Percentiles rank a stretch among this genome's conserved stretches.
phyloP scores from a whole-genome alignment of 2,329 filamentous ascomycete species.

The Exophiala oligosperma region DNA sequence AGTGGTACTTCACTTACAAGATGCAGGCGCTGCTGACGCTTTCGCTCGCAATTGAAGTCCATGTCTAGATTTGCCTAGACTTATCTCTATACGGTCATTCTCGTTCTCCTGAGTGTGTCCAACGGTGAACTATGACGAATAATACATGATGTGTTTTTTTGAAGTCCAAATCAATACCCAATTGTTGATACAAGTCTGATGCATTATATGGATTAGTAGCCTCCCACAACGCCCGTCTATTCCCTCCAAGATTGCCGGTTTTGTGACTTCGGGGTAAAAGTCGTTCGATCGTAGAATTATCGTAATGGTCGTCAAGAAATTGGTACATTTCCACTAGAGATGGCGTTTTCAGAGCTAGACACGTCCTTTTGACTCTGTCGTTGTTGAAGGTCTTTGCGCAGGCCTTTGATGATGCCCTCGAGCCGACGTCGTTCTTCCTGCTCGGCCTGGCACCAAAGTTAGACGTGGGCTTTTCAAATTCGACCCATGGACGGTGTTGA shows the following conservation, averaged over 20 bases:
- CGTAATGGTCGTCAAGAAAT: constrained; percentile 7
- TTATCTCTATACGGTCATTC: neutral
- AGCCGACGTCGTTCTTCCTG: constrained; percentile 69
- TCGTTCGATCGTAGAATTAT: constrained; percentile 2
- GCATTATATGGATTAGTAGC: constrained; percentile 3
- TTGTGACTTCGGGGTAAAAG: neutral
- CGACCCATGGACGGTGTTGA: neutral
- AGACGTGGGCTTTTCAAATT: constrained; percentile 1
- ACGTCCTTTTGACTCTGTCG: constrained; percentile 8
- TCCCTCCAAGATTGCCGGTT: too few species aligned
- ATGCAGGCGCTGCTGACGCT: neutral
- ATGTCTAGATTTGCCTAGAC: neutral
- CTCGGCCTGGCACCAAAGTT: constrained; percentile 54
- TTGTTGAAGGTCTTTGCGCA: constrained; percentile 42
- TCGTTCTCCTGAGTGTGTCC: neutral
- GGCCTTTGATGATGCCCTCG: constrained; percentile 61
- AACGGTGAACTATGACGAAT: neutral
- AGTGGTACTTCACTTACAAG: neutral
- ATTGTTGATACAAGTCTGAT: neutral
- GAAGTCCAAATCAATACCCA: neutral
- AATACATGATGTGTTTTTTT: neutral
- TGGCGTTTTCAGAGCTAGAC: neutral
- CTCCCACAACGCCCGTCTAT: neutral
- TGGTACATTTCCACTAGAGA: constrained; percentile 1
- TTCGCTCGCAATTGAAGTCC: too few species aligned